Base-by-base conservation (phyloP, 2,329 filamentous ascomycete species). In the Aspergillus aculeatinus region DNA sequence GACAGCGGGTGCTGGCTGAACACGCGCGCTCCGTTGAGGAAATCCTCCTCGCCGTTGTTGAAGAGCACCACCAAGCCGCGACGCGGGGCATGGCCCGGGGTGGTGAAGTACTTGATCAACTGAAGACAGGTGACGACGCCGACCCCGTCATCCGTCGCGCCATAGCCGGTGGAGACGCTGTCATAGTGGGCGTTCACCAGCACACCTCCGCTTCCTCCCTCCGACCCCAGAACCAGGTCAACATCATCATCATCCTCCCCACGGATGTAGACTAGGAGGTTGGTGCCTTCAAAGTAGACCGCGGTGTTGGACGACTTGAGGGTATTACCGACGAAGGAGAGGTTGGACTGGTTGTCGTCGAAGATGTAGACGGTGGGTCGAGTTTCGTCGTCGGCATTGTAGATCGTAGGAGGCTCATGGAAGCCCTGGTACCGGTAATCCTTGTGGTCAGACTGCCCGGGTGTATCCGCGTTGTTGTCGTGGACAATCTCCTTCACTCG, bases 31-130 rank as follows among this genome's bases (percentile, higher is more conserved):
- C 95, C 95, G 65, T 96, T 91, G 11, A 98, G 80, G 39, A 88
- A 95, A 70, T 98, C 94, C 73, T 99, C 95, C 72, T 99, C 95
- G 39, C 90, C 94, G 70, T 98, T 97, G 81, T 99, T 99, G 72
- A 98, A 84, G 29, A 98, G 82, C 10, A 92, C 83, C 14, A 98
- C 85, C 48, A 99, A 83, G 2, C 93, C 94, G 66, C 89, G 86
- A 69, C 87, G 88, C 2, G 93, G 93, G 70, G 87, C 87, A 64
- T 90, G 86, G 29, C 83, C 87, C 0, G 85, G 78, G 2, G 83
- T 83, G 1, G 91, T 92, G 72, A 96, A 97, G 76, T 96, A 91
- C 63, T 88, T 90, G 62, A 98, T 83, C 52, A 98, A 80, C 74
- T 97, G 92, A 51, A 98, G 82, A 48, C 94, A 81, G 0, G 89